phyloP scores from a whole-genome alignment of 148 eudicot species.

The Drosera capensis region DNA sequence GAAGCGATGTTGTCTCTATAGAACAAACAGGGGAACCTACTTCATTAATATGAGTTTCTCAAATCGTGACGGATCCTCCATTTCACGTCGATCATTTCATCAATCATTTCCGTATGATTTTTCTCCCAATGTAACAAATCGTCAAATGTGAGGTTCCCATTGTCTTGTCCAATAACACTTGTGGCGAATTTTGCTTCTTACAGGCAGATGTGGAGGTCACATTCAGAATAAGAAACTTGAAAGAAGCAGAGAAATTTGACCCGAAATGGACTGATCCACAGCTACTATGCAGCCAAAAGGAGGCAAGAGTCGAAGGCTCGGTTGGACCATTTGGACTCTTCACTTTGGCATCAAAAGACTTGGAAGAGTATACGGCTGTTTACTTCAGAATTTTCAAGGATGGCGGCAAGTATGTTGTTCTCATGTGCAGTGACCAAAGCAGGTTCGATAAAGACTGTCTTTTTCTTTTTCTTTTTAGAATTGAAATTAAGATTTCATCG shows the following conservation, averaged over 20 bases:
- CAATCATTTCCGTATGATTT: too few relatives aligned
- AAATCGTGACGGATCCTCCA: too few relatives aligned
- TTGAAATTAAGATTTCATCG: too few relatives aligned
- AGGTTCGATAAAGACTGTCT: conserved; percentile 10
- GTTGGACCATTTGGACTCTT: conserved; percentile 55
- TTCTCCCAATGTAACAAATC: background rate
- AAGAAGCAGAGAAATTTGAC: conserved; percentile 28
- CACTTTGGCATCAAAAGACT: conserved; percentile 40
- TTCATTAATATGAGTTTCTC: too few relatives aligned
- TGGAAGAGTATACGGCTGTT: conserved; percentile 49
- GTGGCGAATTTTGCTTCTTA: background rate
- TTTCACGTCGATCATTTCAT: too few relatives aligned
- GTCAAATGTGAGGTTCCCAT: background rate
- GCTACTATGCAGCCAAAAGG: conserved; percentile 28
- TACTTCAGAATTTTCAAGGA: conserved; percentile 51
- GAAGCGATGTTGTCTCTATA: too few relatives aligned
- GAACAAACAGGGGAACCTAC: too few relatives aligned
- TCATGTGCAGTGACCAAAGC: conserved; percentile 74
- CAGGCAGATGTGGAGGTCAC: conserved; percentile 56
- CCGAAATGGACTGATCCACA: conserved; percentile 38
- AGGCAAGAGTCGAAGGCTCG: conserved; percentile 26
- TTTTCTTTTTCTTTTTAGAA: background rate
- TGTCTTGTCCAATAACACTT: too few relatives aligned
- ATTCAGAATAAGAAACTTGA: conserved; percentile 27
- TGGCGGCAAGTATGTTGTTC: conserved; percentile 19